Base-by-base conservation (phyloP, 768 basidiomycete species). In the Amanita phalloides region DNA sequence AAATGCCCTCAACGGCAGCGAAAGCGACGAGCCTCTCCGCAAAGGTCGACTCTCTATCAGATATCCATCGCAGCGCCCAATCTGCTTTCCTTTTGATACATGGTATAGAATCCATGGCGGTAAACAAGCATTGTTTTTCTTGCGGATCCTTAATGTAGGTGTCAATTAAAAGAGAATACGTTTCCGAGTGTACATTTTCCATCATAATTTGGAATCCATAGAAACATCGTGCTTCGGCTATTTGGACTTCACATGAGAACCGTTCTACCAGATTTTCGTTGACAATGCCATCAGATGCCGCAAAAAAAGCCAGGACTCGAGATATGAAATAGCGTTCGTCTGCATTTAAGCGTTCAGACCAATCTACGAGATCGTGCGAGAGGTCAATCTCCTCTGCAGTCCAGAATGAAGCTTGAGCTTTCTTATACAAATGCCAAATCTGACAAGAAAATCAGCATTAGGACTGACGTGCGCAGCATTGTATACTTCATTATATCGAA, bases 151-250 rank as follows among this genome's bases (percentile, higher is more conserved):
- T 90, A 70, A 98, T 90, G 65, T 96, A 97, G 1, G 86, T 90
- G 66, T 98, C 93, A 63, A 98, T 96, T 59, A 98, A 82, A 36
- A 98, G 82, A 0, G 95, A 98, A 69, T 98, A 97, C 0, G 95
- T 95, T 64, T 98, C 94, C 3, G 93, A 94, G 68, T 98, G 94
- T 46, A 97, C 84, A 64, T 98, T 98, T 61, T 98, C 94, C 84
- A 96, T 97, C 94, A 96, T 96, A 61, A 97, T 92, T 64, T 98
- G 94, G 72, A 96, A 97, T 10, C 94, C 94, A 61, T 97, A 98
- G 71, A 98, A 98, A 64, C 90, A 96, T 4, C 94, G 86, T 4
- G 92, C 94, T 65, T 98, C 94, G 4, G 94, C 90, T 2, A 74
- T 79, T 63, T 98, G 95, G 1, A 98, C 90, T 65, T 98, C 95